Evolutionary conservation across 2,329 filamentous ascomycete genomes (phyloP).

Genomic region (Ophiostoma angusticollis): DNA sequence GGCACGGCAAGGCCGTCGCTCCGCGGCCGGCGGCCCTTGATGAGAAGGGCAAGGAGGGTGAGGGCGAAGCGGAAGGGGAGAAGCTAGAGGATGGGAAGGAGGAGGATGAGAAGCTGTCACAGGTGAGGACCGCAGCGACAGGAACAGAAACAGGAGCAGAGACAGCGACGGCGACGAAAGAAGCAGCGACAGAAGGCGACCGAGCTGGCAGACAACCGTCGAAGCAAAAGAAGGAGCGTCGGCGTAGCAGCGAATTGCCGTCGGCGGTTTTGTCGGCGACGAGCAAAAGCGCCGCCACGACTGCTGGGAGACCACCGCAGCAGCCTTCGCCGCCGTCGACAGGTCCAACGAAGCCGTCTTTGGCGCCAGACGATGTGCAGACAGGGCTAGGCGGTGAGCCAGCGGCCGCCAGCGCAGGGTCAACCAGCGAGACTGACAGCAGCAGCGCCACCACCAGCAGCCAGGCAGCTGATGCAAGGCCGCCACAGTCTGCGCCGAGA

Average conservation of each 20-base stretch:
- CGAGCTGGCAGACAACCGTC: too few species aligned
- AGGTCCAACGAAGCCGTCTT: background rate
- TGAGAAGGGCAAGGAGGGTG: too few species aligned
- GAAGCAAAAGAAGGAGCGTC: background rate
- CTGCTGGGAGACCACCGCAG: background rate
- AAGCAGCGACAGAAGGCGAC: background rate
- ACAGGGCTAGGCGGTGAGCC: background rate
- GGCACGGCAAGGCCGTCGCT: constrained; percentile 50
- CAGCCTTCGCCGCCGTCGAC: background rate
- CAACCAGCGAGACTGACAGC: background rate
- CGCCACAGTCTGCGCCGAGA: background rate
- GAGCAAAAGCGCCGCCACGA: background rate
- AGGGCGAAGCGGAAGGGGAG: too few species aligned
- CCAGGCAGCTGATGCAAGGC: constrained; percentile 14
- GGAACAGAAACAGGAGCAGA: background rate
- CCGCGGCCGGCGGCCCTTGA: constrained; percentile 26
- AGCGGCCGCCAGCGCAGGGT: background rate
- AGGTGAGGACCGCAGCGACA: background rate
- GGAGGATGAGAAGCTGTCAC: too few species aligned
- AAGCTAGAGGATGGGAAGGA: background rate
- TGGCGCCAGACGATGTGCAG: background rate
- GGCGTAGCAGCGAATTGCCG: too few species aligned
- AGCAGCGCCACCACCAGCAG: background rate
- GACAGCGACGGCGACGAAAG: too few species aligned
- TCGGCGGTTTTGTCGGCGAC: background rate